Percentiles rank a stretch among this genome's conserved stretches.
These are phyloP conservation scores for Papilionanthe hybrid DNA, from an alignment of 116 monocot genomes.

Conservation along the genomic window DNA sequence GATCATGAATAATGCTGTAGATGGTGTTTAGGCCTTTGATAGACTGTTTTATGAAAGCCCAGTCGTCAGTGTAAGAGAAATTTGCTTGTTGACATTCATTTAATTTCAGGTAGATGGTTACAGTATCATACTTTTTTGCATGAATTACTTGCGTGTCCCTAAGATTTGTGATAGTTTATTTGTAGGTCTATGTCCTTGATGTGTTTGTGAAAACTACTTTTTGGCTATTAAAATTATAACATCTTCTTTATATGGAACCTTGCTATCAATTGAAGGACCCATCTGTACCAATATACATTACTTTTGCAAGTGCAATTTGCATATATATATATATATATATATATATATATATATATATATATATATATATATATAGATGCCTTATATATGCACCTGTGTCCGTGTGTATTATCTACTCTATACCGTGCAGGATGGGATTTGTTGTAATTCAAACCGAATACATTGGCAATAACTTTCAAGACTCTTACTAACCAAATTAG, in stretches of 20 bases:
- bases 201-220: neutral
- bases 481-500: no score
- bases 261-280: neutral
- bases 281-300: neutral
- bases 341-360: neutral
- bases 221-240: neutral
- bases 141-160: neutral
- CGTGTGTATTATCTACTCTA: no score
- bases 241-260: neutral
- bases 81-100: neutral
- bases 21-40: no score
- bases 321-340: neutral
- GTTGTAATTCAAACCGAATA: no score
- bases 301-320: neutral
- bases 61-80: neutral
- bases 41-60: no score
- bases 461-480: no score
- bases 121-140: neutral
- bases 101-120: neutral
- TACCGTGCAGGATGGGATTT: no score
- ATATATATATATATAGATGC: neutral
- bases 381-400: neutral
- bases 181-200: neutral
- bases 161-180: neutral
- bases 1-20: no score